Evolutionary conservation across 352 stramenopile species (phyloP), one percentile per base, ranked within the genome.

Genomic region (Aphanomyces astaci): DNA sequence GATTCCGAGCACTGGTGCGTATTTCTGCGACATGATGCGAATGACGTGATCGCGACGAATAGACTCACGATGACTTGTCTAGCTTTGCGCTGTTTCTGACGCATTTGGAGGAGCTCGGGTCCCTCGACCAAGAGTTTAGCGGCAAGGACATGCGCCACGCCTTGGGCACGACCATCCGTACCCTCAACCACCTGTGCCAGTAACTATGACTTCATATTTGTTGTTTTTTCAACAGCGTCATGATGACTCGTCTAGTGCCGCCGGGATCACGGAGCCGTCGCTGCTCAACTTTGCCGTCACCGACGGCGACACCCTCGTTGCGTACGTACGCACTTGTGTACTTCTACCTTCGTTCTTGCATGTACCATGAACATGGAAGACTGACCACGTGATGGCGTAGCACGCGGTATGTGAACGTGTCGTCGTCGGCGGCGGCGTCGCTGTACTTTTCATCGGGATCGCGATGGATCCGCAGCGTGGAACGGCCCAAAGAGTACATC

Each of bases 51-150:
- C 27, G 31, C 4, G n/a, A n/a, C n/a, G n/a, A n/a, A n/a, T n/a
- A n/a, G n/a, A n/a, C n/a, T n/a, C n/a, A n/a, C n/a, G n/a, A n/a
- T n/a, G n/a, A n/a, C n/a, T n/a, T n/a, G n/a, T n/a, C n/a, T 40
- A 66, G 69, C 48, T 86, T 86, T 64, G 78, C 73, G 7, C 54
- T 86, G 22, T 77, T 83, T 63, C 63, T 86, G 24, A 78, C 77
- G 30, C 63, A 77, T 62, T 54, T 84, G 19, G 62, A 70, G 17
- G 40, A 71, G 24, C 52, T 65, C 4, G 39, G 68, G 36, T 53
- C 54, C 7, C 36, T 60, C 52, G 63, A 72, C 7, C 24, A 30
- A 19, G 64, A 66, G 22, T 71, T 66, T 31, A 54, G 52, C 2
- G 53, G 53, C 49, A 66, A 71, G 56, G 64, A 71, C 31, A 54